Percentiles rank a stretch among this genome's conserved stretches.
Conservation (phyloP, 768 basidiomycete genomes). For the Podaxis carcinomalis region DNA sequence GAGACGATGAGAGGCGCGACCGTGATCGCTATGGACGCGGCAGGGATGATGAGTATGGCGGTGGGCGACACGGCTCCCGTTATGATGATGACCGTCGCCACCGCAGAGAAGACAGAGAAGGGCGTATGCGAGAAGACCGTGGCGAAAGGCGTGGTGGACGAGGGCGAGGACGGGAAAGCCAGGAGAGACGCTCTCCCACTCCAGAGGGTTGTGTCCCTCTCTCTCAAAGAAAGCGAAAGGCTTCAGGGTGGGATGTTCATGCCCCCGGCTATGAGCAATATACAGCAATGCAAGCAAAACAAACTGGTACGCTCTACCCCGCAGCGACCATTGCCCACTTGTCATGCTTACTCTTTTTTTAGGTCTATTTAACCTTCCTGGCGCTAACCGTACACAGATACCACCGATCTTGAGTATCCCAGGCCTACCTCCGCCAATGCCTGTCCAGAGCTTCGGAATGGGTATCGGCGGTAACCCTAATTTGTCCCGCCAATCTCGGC, state of each 20-base stretch:
- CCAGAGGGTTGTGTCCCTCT: slow-evolving; percentile 80
- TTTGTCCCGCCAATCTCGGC: slow-evolving; percentile 86
- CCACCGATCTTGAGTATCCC: slow-evolving; percentile 79
- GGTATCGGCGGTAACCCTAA: slow-evolving; percentile 86
- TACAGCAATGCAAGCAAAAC: slow-evolving; percentile 95
- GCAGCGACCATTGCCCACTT: slow-evolving; percentile 4
- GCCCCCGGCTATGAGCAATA: slow-evolving; percentile 95
- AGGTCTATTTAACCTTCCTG: slow-evolving; percentile 97
- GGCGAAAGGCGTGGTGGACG: slow-evolving; percentile 15
- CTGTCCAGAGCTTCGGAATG: slow-evolving; percentile 82
- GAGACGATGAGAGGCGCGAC: slow-evolving; percentile 50
- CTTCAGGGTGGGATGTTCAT: slow-evolving; percentile 95
- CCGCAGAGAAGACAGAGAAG: slow-evolving; percentile 15
- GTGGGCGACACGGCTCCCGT: slow-evolving; percentile 36
- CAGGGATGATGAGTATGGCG: slow-evolving; percentile 7
- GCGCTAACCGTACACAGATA: slow-evolving; percentile 86
- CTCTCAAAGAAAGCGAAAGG: slow-evolving; percentile 82
- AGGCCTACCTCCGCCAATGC: slow-evolving; percentile 78
- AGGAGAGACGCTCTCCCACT: slow-evolving; percentile 83
- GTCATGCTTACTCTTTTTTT: slow-evolving; percentile 13
- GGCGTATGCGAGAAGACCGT: slow-evolving; percentile 13
- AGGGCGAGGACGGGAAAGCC: slow-evolving; percentile 51
- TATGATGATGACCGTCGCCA: slow-evolving; percentile 19
- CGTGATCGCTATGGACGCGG: slow-evolving; percentile 26
- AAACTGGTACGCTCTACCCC: slow-evolving; percentile 65